phyloP scores from a whole-genome alignment of 1,284 basidiomycete genomes.

The Ganoderma sp. region DNA sequence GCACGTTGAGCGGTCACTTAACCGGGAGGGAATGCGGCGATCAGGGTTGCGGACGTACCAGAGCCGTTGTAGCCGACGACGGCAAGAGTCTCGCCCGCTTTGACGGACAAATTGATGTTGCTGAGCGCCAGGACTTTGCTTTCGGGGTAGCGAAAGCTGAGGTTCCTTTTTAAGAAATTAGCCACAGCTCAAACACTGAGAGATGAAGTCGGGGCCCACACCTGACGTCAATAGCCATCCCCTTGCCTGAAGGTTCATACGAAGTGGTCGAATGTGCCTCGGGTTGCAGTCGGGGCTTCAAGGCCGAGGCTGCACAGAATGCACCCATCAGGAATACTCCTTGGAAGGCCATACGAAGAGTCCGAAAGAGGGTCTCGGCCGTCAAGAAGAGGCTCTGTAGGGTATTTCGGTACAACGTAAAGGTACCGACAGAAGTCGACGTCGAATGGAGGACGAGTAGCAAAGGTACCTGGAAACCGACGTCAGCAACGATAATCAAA shows the following conservation, averaged over 20 bases:
- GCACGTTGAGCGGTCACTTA: conserved; percentile 13
- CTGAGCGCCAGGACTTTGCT: conserved; percentile 65
- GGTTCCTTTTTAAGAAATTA: conserved; percentile 49
- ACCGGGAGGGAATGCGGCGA: conserved; percentile 4
- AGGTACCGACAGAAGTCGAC: conserved; percentile 74
- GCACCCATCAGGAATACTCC: conserved; percentile 83
- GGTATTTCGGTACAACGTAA: conserved; percentile 77
- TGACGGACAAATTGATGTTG: conserved; percentile 70
- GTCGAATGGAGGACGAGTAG: conserved; percentile 72
- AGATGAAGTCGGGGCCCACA: conserved; percentile 48
- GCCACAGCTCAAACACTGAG: conserved; percentile 7
- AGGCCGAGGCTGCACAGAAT: conserved; percentile 73
- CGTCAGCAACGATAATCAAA: not conserved
- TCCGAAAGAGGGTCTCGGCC: conserved; percentile 62
- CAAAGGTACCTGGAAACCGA: conserved; percentile 62
- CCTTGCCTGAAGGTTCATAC: conserved; percentile 55
- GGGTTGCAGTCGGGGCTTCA: conserved; percentile 72
- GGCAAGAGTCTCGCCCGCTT: conserved; percentile 78
- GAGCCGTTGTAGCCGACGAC: conserved; percentile 85
- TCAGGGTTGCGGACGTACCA: conserved; percentile 50
- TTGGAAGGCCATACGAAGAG: conserved; percentile 74
- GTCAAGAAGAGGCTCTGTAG: conserved; percentile 74
- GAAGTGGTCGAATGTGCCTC: conserved; percentile 52
- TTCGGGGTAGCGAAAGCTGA: conserved; percentile 81
- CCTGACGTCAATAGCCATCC: conserved; percentile 75